Base-by-base conservation (phyloP, 2,329 filamentous ascomycete genomes). In the Fusarium protoensiforme region DNA sequence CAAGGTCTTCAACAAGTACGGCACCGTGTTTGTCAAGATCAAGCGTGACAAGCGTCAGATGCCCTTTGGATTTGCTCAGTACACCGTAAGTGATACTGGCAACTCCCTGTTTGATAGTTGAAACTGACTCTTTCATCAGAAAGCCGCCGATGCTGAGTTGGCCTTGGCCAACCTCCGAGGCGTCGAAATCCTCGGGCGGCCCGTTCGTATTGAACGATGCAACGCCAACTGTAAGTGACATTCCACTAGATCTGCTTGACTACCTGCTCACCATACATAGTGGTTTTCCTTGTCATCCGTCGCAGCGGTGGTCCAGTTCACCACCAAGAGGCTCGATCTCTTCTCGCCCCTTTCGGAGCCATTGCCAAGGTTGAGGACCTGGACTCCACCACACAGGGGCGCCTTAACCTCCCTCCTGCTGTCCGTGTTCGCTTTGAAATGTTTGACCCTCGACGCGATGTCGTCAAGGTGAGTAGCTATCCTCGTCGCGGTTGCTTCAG, bases 51-150 rank as follows among this genome's bases (percentile, higher is more conserved):
- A 67, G 13, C 80, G 80, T 16, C 84, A 87, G 41, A 91, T 92
- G 88, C 91, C 91, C 0, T 91, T 90, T 76, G 90, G 90, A 0
- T 92, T 92, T 73, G 87, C 86, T 24, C 91, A 92, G 75, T 92
- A 85, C 75, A 91, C 88, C 2, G 90, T 91, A 77, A 83, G 87
- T 81, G 7, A 8, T 27, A 31, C 33, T 27, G 35, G n/a, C 22
- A 14, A 5, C 10, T 16, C 13, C 35, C n/a, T 8, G 3, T 24
- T 6, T 29, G 54, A 38, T 38, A 24, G 22, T 20, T 24, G 16
- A 14, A 16, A 57, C 78, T 84, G 61, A 85, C 64, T 20, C 11
- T 0, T 4, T 18, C 13, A 33, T 29, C 69, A 90, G 88, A 85
- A 83, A 14, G 81, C 85, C 35, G 78, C 83, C 0, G 82, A 90